Evolutionary conservation across 2,329 filamentous ascomycete genomes (phyloP).

Genomic region (Aspergillus phoenicis): DNA sequence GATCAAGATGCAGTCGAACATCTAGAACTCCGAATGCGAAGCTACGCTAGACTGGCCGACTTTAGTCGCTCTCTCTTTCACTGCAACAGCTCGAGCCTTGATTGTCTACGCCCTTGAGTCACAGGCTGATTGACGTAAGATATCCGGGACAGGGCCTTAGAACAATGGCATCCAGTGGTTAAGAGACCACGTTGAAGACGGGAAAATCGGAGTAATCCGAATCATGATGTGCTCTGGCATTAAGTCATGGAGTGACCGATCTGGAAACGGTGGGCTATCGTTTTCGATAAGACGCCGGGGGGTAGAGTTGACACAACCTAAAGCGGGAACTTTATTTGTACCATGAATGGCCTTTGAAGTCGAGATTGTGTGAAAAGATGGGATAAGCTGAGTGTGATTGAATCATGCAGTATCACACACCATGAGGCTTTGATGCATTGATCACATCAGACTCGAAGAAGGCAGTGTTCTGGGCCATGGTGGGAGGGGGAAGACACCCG

Average conservation of each 20-base stretch:
- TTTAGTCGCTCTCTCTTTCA: background rate
- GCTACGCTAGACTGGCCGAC: background rate
- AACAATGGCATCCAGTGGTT: background rate
- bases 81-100: background rate
- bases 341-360: background rate
- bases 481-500: background rate
- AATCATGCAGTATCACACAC: background rate
- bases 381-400: background rate
- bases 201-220: background rate
- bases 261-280: background rate
- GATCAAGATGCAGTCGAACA: background rate
- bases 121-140: background rate
- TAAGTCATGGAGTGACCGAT: background rate
- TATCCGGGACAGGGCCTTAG: background rate
- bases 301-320: background rate
- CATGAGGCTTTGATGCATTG: background rate
- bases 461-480: background rate
- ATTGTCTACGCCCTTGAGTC: background rate
- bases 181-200: background rate
- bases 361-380: background rate
- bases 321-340: slow-evolving; percentile 1
- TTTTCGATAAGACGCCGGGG: background rate
- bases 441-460: background rate
- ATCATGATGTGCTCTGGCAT: background rate
- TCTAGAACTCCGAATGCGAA: background rate